These are phyloP conservation scores for Bipolaris zeicola DNA, from an alignment of 2,329 filamentous ascomycete genomes.

Conservation along the genomic window DNA sequence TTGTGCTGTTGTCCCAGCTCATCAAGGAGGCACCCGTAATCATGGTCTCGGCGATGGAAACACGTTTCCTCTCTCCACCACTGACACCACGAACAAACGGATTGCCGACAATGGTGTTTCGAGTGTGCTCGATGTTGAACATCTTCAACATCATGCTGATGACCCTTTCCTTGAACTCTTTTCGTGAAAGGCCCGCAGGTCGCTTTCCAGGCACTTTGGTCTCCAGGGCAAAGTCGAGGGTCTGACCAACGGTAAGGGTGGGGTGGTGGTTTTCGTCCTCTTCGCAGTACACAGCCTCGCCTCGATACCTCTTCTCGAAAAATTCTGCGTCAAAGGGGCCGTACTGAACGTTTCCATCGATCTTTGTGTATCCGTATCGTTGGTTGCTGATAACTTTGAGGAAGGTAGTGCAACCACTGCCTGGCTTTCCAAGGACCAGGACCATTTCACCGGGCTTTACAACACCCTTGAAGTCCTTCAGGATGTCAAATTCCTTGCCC, in stretches of 20 bases:
- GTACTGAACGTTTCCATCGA: slow-evolving; percentile 75
- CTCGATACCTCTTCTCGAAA: slow-evolving; percentile 73
- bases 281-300: slow-evolving; percentile 84
- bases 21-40: slow-evolving; percentile 72
- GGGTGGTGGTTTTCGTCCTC: slow-evolving; percentile 87
- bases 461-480: slow-evolving; percentile 70
- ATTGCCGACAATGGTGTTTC: slow-evolving; percentile 83
- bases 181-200: slow-evolving; percentile 72
- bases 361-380: slow-evolving; percentile 63
- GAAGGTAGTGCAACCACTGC: slow-evolving; percentile 62
- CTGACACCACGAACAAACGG: slow-evolving; percentile 77
- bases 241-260: slow-evolving; percentile 86
- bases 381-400: slow-evolving; percentile 62
- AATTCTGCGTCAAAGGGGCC: slow-evolving; percentile 73
- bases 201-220: slow-evolving; percentile 83
- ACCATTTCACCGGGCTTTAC: slow-evolving; percentile 81
- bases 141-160: slow-evolving; percentile 78
- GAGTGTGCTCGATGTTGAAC: slow-evolving; percentile 92
- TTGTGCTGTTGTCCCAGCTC: slow-evolving; percentile 63
- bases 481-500: slow-evolving; percentile 72
- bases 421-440: slow-evolving; percentile 78
- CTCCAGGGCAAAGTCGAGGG: slow-evolving; percentile 81
- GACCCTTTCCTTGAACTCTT: slow-evolving; percentile 77
- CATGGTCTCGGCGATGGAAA: slow-evolving; percentile 84
- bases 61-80: slow-evolving; percentile 79